Base-by-base conservation (phyloP, 2,329 filamentous ascomycete species). In the Cucurbitaria berberidis region DNA sequence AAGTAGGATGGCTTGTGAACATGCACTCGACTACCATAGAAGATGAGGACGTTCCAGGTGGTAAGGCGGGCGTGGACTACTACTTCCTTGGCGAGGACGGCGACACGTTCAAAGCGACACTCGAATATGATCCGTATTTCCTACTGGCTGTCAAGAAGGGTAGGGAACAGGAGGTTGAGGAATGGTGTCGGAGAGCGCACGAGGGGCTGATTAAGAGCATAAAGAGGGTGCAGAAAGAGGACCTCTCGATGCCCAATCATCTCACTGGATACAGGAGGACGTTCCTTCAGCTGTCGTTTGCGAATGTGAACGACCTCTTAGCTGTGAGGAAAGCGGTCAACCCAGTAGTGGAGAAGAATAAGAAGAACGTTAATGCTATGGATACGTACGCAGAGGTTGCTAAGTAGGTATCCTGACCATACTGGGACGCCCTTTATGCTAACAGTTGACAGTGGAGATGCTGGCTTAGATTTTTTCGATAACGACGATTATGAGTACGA, bases 381-480 rank as follows among this genome's bases (percentile, higher is more conserved):
- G 95, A 99, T 80, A 93, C 93, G 62, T 99, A 99, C 80, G 93
- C 93, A 36, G 95, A 99, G 80, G 92, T 98, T 69, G 91, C 91
- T 57, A 89, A 88, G 90, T 93, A 75, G 75, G 42, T 59, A 26
- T 27, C 7, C 3, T n/a, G 11, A 36, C 8, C 16, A 1, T 15
- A 39, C 29, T 15, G 6, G 8, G 29, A 11, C 39, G 56, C 2
- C 9, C 27, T 5, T 2, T 16, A 19, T 24, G 48, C 62, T 71
- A 66, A 72, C 59, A 22, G 29, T 3, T 10, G 9, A 27, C 57
- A 91, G 88, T 67, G 85, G 86, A 36, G 92, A 88, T 73, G 88
- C 87, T 74, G 89, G 89, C 59, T 93, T 97, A 72, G 95, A 99
- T 79, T 88, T 98, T 71, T 98, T 96, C 86, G 93, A 98, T 75